Evolutionary conservation across 1,284 basidiomycete species (phyloP).

Genomic region (Gymnopus androsaceus): DNA sequence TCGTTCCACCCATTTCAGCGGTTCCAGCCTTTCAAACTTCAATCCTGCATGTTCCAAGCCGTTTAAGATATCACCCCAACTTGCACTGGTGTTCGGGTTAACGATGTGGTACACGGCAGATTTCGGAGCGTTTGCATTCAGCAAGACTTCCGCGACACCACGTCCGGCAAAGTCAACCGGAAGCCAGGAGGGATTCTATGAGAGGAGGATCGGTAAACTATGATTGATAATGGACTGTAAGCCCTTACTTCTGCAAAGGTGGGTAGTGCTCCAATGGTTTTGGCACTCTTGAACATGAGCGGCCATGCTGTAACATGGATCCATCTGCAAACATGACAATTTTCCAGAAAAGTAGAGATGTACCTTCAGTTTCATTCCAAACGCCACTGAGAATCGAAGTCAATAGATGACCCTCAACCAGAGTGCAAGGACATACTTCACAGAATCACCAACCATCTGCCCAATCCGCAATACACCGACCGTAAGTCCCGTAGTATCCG

Average conservation of each 20-base stretch:
- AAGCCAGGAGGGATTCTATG: conserved; percentile 51
- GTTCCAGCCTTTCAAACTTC: conserved; percentile 44
- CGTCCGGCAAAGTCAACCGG: conserved; percentile 58
- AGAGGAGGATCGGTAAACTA: background rate
- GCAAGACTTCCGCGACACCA: conserved; percentile 51
- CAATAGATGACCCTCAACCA: background rate
- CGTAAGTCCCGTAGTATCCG: conserved; percentile 30
- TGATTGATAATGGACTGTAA: background rate
- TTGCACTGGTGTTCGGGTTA: conserved; percentile 37
- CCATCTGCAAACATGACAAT: conserved; percentile 17
- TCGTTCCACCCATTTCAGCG: conserved; percentile 47
- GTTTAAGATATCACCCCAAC: conserved; percentile 47
- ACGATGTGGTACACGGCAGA: conserved; percentile 50
- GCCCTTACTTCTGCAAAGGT: conserved; percentile 39
- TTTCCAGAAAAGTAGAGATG: conserved; percentile 39
- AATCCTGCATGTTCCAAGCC: conserved; percentile 43
- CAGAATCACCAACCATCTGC: conserved; percentile 55
- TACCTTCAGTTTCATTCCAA: conserved; percentile 64
- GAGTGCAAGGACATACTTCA: conserved; percentile 19
- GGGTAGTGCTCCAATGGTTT: conserved; percentile 48
- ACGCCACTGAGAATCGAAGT: conserved; percentile 38
- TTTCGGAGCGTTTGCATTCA: conserved; percentile 17
- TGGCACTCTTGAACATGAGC: conserved; percentile 36
- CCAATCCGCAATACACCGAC: conserved; percentile 49
- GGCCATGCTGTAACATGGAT: conserved; percentile 21